Base-by-base conservation (phyloP, 768 basidiomycete species). In the Podaxis rugospora region DNA sequence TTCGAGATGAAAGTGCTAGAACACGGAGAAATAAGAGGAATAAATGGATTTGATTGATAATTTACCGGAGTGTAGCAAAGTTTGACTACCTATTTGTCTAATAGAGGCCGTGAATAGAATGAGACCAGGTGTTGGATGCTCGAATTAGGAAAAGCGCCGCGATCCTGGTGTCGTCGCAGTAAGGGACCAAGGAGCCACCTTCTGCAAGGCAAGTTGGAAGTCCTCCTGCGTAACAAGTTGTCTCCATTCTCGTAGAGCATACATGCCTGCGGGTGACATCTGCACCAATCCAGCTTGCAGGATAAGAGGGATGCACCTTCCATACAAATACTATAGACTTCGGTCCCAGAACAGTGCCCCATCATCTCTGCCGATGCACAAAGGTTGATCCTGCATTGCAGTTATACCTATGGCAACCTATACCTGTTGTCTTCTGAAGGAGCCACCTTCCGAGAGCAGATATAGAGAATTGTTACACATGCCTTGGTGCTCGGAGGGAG, bases 331-430 rank as follows among this genome's bases (percentile, higher is more conserved):
- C 95, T 96, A 16, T 96, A 83, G 14, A 98, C 96, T 73, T 99
- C 96, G 1, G 96, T 96, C 96, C 96, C 96, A 1, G 93, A 96
- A 71, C 95, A 98, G 70, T 96, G 93, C 0, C 96, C 96, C 96
- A 98, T 99, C 82, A 98, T 98, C 73, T 98, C 96, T 0, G 96
- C 96, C 1, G 98, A 80, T 1, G 89, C 87, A 14, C 93, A 90
- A n/a, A 98, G 82, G 76, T 98, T 95, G 74, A 99, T 99, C 1
- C 95, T n/a, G n/a, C 95, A 61, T 76, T 98, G 96, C 35, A 98
- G 79, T 1, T 94, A 98, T 27, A 27, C 27, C 27, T 27, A 27
- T 27, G 5, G 27, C 27, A 27, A 27, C 27, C 27, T 27, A 27
- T 27, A 27, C 27, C 4, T 0, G 0, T 27, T 1, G 27, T 27